Conservation (phyloP, 495 filamentous ascomycete species). For the Geoglossum glabrum region DNA sequence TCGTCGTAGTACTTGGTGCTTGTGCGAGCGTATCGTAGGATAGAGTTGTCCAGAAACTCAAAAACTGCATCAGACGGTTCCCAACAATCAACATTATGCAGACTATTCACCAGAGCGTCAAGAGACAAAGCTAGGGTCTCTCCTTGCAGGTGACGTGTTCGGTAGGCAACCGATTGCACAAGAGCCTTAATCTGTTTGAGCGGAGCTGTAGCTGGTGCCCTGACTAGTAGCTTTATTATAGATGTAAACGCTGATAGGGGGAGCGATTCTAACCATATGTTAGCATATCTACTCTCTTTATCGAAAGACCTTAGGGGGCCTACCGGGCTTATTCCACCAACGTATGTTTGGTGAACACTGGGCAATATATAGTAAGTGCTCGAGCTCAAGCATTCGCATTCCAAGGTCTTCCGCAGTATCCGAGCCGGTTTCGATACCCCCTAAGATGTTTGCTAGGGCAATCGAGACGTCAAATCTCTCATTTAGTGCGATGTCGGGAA, state of each 20-base stretch:
- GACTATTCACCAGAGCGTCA: slow-evolving; percentile 30
- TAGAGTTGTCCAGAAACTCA: slow-evolving; percentile 63
- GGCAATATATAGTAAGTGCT: slow-evolving; percentile 58
- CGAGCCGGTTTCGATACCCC: slow-evolving; percentile 21
- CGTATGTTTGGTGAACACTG: slow-evolving; percentile 57
- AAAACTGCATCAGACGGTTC: slow-evolving; percentile 20
- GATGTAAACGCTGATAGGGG: slow-evolving; percentile 45
- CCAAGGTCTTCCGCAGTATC: slow-evolving; percentile 26
- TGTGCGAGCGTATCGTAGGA: slow-evolving; percentile 43
- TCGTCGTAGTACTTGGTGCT: slow-evolving; percentile 55
- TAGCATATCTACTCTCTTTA: background rate
- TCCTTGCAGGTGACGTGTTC: slow-evolving; percentile 28
- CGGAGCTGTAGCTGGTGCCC: slow-evolving; percentile 22
- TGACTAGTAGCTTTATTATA: slow-evolving; percentile 32
- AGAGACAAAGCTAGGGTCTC: slow-evolving; percentile 24
- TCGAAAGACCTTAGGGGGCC: slow-evolving; percentile 7
- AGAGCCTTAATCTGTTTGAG: slow-evolving; percentile 24
- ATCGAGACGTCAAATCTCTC: slow-evolving; percentile 74
- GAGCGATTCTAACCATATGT: slow-evolving; percentile 18
- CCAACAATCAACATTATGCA: slow-evolving; percentile 16
- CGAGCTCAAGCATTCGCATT: slow-evolving; percentile 44
- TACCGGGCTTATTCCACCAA: slow-evolving; percentile 55
- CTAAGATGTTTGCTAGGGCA: slow-evolving; percentile 44
- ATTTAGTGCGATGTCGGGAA: slow-evolving; percentile 59
- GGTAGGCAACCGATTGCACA: slow-evolving; percentile 27